Conservation (phyloP, 441 rosid species). For the Eugenia klotzschiana region DNA sequence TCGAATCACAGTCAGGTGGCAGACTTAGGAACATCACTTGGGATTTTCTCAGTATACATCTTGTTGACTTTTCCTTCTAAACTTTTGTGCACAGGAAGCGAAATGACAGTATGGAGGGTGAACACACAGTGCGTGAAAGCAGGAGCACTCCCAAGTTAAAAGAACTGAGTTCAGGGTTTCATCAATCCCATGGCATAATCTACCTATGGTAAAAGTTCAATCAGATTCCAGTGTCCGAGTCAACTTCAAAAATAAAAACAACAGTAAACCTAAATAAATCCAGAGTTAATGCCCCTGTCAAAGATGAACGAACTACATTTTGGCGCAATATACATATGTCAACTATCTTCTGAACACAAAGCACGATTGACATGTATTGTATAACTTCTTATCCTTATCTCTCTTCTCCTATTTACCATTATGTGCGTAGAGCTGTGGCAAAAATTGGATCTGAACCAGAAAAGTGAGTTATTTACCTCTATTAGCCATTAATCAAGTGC, state of each 20-base stretch:
- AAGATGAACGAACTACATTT: background rate
- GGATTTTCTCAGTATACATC: background rate
- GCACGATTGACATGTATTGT: background rate
- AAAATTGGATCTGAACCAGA: background rate
- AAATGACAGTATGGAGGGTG: background rate
- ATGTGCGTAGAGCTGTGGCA: background rate
- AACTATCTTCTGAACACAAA: background rate
- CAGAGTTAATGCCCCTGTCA: background rate
- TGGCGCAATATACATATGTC: background rate
- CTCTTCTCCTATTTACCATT: background rate
- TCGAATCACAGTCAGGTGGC: background rate
- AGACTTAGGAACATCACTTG: background rate
- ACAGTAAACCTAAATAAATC: background rate
- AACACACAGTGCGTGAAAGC: background rate
- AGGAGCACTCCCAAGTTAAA: background rate
- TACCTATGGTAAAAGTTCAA: background rate
- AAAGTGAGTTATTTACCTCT: background rate
- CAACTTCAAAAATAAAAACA: background rate
- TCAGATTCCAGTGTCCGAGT: background rate
- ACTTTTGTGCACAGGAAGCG: background rate
- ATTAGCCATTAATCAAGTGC: slow-evolving; percentile 24
- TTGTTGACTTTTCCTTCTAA: background rate
- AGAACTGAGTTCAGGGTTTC: background rate
- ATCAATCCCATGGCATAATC: background rate
- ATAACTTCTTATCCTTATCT: background rate